Evolutionary conservation across 2,329 filamentous ascomycete genomes (phyloP), one percentile per base, ranked within the genome.

Genomic region (Albifimbria verrucaria): DNA sequence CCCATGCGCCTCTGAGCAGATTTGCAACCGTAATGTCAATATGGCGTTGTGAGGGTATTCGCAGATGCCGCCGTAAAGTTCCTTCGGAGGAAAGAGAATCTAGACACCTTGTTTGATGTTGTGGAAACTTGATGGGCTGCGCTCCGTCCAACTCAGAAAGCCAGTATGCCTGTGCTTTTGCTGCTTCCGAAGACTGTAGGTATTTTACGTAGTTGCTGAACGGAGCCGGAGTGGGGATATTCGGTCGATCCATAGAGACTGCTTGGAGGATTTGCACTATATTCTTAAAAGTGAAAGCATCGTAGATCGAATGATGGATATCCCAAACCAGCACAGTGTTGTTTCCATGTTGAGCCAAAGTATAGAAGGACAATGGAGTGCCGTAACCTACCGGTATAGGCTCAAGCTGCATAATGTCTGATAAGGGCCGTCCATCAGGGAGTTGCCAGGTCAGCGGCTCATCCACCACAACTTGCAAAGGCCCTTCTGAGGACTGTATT

Each of bases 271-370:
- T n/a, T n/a, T n/a, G n/a, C n/a, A n/a, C n/a, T n/a, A n/a, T n/a
- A n/a, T n/a, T n/a, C n/a, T n/a, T n/a, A n/a, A n/a, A n/a, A n/a
- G 72, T 66, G 77, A 72, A 1, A 70, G 74, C 79, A 44, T 83
- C 80, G 49, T 82, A 82, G 0, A 81, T 61, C 7, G 74, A 75
- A 52, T 82, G 79, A 32, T 32, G 26, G 15, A 32, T 15, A 7
- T 7, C 15, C 26, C 26, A 32, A 15, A 15, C 7, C 7, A 32
- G 15, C 9, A 32, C 15, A 15, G 7, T 32, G 26, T 32, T 15
- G 7, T 15, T 15, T 15, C 9, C 7, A 32, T 15, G 7, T 32
- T 15, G 9, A 32, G 7, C 26, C 9, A 32, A 9, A 15, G 26
- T 15, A 7, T 9, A 7, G 9, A 7, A 32, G 15, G 26, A 32